Evolutionary conservation across 371 early-diverging fungal genomes (phyloP).

Genomic region (Syncephalis plumigaleata): DNA sequence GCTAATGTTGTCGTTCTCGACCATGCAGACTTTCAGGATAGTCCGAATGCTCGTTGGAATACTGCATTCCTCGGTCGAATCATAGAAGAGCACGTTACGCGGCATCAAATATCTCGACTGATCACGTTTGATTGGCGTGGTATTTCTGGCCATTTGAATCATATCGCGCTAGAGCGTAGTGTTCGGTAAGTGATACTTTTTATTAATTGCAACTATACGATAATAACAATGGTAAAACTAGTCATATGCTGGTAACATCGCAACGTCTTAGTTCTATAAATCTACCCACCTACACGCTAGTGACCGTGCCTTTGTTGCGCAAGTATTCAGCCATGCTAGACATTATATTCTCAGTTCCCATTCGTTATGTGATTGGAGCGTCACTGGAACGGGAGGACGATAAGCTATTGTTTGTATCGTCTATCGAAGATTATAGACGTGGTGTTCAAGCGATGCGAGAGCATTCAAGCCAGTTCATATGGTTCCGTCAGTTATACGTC

Average conservation of each 20-base stretch:
- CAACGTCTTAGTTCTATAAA: not conserved
- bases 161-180: conserved; percentile 65
- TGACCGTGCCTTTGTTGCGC: conserved; percentile 38
- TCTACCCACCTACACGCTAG: conserved; percentile 31
- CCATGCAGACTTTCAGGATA: conserved; percentile 41
- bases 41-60: conserved; percentile 55
- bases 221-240: not conserved
- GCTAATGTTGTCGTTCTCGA: too few relatives aligned
- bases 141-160: conserved; percentile 89
- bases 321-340: conserved; percentile 67
- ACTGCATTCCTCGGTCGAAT: conserved; percentile 28
- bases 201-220: not conserved
- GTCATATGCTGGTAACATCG: conserved; percentile 2
- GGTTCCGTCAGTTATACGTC: conserved; percentile 92
- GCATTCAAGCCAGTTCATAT: conserved; percentile 80
- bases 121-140: conserved; percentile 91
- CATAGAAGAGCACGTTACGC: conserved; percentile 33
- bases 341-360: conserved; percentile 5
- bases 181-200: conserved; percentile 33
- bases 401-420: conserved; percentile 28
- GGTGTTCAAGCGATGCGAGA: conserved; percentile 58
- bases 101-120: conserved; percentile 27
- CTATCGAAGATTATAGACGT: conserved; percentile 18
- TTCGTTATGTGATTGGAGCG: conserved; percentile 2
- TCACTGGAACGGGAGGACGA: conserved; percentile 4